Evolutionary conservation across 1,284 basidiomycete genomes (phyloP).

Genomic region (Grifola frondosa): DNA sequence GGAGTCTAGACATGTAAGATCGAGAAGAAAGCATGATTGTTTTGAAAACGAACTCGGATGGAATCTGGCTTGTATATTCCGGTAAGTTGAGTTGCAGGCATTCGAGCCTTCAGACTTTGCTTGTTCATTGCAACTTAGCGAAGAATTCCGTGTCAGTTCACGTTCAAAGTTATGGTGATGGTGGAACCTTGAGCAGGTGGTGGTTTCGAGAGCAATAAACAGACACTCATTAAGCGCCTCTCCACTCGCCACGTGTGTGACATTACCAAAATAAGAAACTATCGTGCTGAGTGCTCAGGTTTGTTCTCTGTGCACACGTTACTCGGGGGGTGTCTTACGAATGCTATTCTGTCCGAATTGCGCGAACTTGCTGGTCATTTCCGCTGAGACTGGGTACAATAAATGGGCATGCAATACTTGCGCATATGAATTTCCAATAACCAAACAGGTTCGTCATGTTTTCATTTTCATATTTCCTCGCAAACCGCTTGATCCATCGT

Average conservation of each 20-base stretch:
- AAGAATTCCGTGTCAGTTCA: no score
- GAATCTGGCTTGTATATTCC: slow-evolving; percentile 69
- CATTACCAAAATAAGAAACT: no score
- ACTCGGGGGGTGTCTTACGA: no score
- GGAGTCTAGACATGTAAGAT: background rate
- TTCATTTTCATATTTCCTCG: background rate
- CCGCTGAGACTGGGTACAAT: slow-evolving; percentile 70
- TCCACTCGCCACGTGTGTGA: no score
- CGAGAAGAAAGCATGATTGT: background rate
- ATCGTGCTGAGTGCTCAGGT: no score
- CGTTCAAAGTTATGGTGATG: no score
- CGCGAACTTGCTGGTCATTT: slow-evolving; percentile 87
- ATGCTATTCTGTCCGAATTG: slow-evolving; percentile 94
- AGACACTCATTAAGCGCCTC: no score
- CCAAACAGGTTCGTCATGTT: slow-evolving; percentile 56
- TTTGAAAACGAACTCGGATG: slow-evolving; percentile 47
- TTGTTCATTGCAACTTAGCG: slow-evolving; percentile 19
- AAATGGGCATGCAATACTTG: slow-evolving; percentile 94
- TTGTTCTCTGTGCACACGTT: no score
- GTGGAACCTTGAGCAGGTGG: no score
- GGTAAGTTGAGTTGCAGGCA: slow-evolving; percentile 39
- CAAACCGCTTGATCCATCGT: slow-evolving; percentile 2
- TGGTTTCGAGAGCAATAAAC: no score
- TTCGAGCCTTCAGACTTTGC: slow-evolving; percentile 16
- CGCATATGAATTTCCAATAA: slow-evolving; percentile 90